Percentiles rank a stretch among this genome's conserved stretches.
These are phyloP conservation scores for Sisymbrium altissimum DNA, from an alignment of 345 rosid genomes.

Conservation along the genomic window DNA sequence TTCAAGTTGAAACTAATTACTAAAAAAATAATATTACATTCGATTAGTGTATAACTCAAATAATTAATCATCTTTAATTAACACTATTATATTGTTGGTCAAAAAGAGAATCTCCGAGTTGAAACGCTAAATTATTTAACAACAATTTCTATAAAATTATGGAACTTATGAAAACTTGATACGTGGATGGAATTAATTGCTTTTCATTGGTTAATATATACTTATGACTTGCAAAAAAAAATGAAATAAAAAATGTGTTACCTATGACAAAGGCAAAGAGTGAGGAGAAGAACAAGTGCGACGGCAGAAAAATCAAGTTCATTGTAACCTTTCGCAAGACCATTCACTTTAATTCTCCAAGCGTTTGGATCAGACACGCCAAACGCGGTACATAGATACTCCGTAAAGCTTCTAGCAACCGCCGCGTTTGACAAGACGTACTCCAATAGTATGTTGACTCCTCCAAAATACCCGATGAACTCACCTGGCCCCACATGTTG, in stretches of 20 bases:
- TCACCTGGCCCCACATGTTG: conserved; percentile 50
- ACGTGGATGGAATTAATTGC: neutral
- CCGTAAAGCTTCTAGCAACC: conserved; percentile 85
- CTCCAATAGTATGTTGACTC: conserved; percentile 84
- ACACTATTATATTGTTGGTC: neutral
- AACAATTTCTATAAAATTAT: neutral
- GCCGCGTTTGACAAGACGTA: conserved; percentile 95
- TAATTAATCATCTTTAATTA: neutral
- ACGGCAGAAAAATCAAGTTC: conserved; percentile 85
- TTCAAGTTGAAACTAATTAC: neutral
- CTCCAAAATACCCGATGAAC: conserved; percentile 84
- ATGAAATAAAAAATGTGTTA: neutral
- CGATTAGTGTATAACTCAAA: neutral
- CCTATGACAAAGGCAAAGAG: conserved; percentile 85
- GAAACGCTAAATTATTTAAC: neutral
- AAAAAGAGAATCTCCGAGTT: neutral
- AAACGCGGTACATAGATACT: conserved; percentile 63
- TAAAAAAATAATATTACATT: neutral
- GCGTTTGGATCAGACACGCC: conserved; percentile 50
- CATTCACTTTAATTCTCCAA: conserved; percentile 74
- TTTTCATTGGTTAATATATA: neutral
- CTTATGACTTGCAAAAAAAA: neutral
- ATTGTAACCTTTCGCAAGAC: conserved; percentile 58
- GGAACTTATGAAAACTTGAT: neutral
- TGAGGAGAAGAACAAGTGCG: conserved; percentile 76